phyloP scores from a whole-genome alignment of 257 asterid genomes.

The Solanum pimpinellifolium region DNA sequence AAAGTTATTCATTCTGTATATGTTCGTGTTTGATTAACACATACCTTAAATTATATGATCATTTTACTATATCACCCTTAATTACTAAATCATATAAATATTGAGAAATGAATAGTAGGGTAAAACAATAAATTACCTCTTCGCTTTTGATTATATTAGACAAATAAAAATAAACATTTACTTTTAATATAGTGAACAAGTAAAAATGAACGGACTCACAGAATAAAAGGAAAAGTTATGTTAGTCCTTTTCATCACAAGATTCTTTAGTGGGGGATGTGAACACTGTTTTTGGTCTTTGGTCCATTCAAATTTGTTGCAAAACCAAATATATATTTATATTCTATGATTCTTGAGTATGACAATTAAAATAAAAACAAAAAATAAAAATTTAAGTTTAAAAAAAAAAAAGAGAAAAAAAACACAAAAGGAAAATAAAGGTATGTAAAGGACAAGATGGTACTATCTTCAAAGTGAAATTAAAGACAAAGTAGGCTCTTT shows the following conservation, averaged over 20 bases:
- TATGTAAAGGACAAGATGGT: neutral
- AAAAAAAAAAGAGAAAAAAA: neutral
- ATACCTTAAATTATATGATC: neutral
- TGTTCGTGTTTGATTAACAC: neutral
- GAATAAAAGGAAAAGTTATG: conserved; percentile 12
- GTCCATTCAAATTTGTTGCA: conserved; percentile 43
- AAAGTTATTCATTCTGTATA: neutral
- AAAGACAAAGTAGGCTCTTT: neutral
- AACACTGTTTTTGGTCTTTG: conserved; percentile 49
- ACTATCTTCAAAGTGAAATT: neutral
- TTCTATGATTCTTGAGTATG: conserved; percentile 21
- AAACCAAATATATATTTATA: conserved; percentile 16
- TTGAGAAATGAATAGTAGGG: neutral
- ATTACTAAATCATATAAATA: neutral
- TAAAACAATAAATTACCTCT: neutral
- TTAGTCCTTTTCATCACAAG: conserved; percentile 48
- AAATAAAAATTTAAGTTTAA: no score
- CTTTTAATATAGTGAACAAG: neutral
- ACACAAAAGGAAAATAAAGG: neutral
- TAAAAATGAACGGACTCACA: neutral
- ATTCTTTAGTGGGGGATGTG: conserved; percentile 31
- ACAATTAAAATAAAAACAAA: neutral
- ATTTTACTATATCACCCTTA: neutral
- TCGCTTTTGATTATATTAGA: neutral
- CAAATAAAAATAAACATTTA: neutral